Base-by-base conservation (phyloP, 2,329 filamentous ascomycete species). In the Keithomyces neogunnii region DNA sequence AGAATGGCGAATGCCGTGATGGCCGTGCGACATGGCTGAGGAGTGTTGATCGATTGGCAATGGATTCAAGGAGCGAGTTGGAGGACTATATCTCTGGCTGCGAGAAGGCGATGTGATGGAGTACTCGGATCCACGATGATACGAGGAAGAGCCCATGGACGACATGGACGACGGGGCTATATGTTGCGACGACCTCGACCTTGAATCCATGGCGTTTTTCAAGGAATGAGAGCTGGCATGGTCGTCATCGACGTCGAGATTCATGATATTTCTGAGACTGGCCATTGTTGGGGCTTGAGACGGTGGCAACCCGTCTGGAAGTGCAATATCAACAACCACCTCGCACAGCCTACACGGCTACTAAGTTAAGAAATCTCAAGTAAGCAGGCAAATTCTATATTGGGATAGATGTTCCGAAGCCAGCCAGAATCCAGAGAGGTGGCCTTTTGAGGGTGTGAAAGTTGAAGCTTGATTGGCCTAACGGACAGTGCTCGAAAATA, bases 241-340 rank as follows among this genome's bases (percentile, higher is more conserved):
- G 59, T 76, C 75, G 59, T 78, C 75, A 59, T 76, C 73, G 59
- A 70, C 74, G 60, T 76, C 73, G 60, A 71, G 68, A 63, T 80
- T 77, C 73, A 81, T 79, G 63, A 81, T 81, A 60, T 76, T 76
- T 60, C 72, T 73, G 57, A 81, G 71, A 62, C 74, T 77, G 58
- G 75, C 71, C 77, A 81, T 80, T 67, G 65, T 51, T 66, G 64
- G 65, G 61, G 59, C 60, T 6, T 19, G 19, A 64, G 61, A 65
- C 69, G 66, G 71, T 66, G 68, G 69, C 70, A 67, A 66, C 62
- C 54, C 38, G 28, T 48, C 28, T 38, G 31, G 35, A 44, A 51
- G 30, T 48, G 42, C 50, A 40, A 52, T 50, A 45, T 54, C 49
- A 47, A 49, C 35, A 50, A 54, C 47, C 43, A 51, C 43, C 32